Conservation (phyloP, 441 rosid species). For the Gossypium schwendimanii region DNA sequence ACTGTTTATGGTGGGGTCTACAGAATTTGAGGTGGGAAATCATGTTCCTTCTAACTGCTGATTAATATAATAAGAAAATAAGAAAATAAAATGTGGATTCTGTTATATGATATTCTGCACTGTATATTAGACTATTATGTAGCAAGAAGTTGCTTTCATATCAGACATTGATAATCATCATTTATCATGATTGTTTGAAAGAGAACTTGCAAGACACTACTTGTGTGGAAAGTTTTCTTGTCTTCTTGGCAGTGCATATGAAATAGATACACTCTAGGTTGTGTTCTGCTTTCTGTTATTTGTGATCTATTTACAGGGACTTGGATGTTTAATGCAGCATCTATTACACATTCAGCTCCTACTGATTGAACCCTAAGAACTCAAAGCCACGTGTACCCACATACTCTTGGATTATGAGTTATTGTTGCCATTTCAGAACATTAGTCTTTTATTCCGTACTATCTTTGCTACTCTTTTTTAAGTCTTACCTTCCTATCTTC, state of each 20-base stretch:
- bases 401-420: neutral
- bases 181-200: neutral
- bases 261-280: neutral
- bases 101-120: neutral
- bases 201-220: neutral
- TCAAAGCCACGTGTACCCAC: neutral
- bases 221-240: neutral
- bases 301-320: neutral
- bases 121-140: neutral
- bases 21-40: slow-evolving; percentile 77
- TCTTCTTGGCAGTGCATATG: neutral
- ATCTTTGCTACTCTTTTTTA: neutral
- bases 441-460: neutral
- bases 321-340: neutral
- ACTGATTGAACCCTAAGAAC: neutral
- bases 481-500: neutral
- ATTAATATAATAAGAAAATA: neutral
- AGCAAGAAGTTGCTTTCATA: neutral
- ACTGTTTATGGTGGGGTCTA: slow-evolving; percentile 98
- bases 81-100: neutral
- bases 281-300: neutral
- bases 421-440: neutral
- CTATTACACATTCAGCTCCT: neutral
- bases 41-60: neutral
- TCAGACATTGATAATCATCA: neutral